These are phyloP conservation scores for Schoenoplectus tabernaemontani DNA, from an alignment of 202 grass and related monocot genomes.

Conservation along the genomic window DNA sequence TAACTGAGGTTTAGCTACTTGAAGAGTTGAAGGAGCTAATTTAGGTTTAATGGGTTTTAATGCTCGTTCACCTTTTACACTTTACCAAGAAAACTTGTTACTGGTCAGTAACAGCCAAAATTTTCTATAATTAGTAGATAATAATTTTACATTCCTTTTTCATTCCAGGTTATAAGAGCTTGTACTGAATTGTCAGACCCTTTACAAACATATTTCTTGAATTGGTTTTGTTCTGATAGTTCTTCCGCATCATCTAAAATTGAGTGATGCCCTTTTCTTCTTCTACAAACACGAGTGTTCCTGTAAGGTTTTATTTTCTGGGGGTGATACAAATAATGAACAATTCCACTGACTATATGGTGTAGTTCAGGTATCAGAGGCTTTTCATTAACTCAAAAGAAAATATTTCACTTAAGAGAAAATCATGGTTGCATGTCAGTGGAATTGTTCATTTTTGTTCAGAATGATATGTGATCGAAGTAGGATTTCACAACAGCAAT, in stretches of 20 bases:
- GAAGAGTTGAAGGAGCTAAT: not conserved
- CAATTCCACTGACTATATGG: not conserved
- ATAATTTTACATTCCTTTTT: not conserved
- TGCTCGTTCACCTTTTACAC: not conserved
- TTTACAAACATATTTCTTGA: slow-evolving; percentile 32
- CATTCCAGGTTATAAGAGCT: not conserved
- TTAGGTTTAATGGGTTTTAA: not conserved
- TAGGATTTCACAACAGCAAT: not conserved
- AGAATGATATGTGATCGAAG: not conserved
- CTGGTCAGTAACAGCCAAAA: not conserved
- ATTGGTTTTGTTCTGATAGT: slow-evolving; percentile 30
- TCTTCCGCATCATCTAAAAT: slow-evolving; percentile 41
- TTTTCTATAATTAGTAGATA: not conserved
- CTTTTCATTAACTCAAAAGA: not conserved
- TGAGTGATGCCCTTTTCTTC: slow-evolving; percentile 42
- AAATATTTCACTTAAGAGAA: not conserved
- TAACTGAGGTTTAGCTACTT: not conserved
- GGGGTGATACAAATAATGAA: not conserved
- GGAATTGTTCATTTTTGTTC: not conserved
- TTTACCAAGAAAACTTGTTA: not conserved
- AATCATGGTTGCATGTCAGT: not conserved
- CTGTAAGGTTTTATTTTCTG: slow-evolving; percentile 31
- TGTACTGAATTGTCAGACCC: slow-evolving; percentile 40
- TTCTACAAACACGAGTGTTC: slow-evolving; percentile 30
- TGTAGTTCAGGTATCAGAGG: not conserved